Base-by-base conservation (phyloP, 345 rosid genomes). In the Citrus trifoliata region DNA sequence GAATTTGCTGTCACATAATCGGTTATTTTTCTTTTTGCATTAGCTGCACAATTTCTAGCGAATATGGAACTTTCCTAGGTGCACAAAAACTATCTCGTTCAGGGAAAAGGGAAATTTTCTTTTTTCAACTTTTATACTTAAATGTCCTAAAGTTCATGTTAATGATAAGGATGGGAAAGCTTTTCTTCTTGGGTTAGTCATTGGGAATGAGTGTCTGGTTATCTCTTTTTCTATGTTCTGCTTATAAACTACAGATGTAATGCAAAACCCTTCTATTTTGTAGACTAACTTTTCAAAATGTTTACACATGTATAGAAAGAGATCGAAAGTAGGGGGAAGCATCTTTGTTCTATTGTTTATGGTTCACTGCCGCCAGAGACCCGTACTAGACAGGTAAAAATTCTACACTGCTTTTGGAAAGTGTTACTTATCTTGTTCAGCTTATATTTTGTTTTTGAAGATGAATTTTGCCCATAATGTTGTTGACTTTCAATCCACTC, bases 321-420 rank as follows among this genome's bases (percentile, higher is more conserved):
- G 75, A 89, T 95, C 82, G 93, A 95, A 84, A 80, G 37, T 37
- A 78, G 71, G 22, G 95, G 93, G 63, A 91, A 87, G 77, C 96
- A 88, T 88, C 95, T 88, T 65, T 95, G 99, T 81, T 93, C 99
- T 80, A 93, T 95, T 70, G 99, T 95, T 76, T 95, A 95, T 79
- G 98, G 98, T 74, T 95, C 97, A 63, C 81, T 95, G 83, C 98
- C 97, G 79, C 93, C 96, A 27, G 95, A 91, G 86, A 95, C 98
- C 81, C 94, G 96, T 80, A 93, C 98, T 72, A 86, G 93, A 80
- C 98, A 95, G 99, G 99, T 95, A 83, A 68, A 64, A 68, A 60
- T 68, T 81, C 80, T 71, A 74, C 76, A 64, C 51, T 84, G 60
- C 64, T 78, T 79, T 69, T 38, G 68, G 75, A 63, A 83, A 74